Evolutionary conservation across 31 red algal genomes (phyloP).

Genomic region (Bonnemaisonia californica): DNA sequence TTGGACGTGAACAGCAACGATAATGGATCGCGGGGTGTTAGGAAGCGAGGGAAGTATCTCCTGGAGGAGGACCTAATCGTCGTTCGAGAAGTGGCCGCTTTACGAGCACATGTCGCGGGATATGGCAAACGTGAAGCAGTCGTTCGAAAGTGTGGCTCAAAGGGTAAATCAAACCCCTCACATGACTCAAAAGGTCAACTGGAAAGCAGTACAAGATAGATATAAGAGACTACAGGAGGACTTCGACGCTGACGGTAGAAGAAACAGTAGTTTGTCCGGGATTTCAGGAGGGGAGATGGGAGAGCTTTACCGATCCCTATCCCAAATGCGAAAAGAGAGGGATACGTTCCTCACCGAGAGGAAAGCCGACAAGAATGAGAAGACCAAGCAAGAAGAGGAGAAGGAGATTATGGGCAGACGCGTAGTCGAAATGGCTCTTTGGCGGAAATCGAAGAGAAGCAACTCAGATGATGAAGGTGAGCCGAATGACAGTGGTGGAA

Average conservation of each 20-base stretch:
- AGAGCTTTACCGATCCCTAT: conserved; percentile 8
- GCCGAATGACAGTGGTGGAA: neutral
- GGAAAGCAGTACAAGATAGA: neutral
- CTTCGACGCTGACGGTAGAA: neutral
- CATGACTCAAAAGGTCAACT: too few species aligned
- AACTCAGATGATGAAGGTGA: neutral
- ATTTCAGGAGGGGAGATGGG: neutral
- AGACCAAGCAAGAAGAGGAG: too few species aligned
- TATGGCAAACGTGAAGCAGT: too few species aligned
- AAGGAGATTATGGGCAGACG: neutral
- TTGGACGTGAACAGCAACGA: too few species aligned
- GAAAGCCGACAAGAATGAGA: too few species aligned
- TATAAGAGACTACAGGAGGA: neutral
- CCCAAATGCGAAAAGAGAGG: neutral
- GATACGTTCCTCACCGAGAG: too few species aligned
- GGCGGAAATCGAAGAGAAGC: too few species aligned
- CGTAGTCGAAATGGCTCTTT: conserved; percentile 5
- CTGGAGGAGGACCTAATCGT: neutral
- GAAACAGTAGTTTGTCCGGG: neutral
- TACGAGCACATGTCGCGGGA: too few species aligned
- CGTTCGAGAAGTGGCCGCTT: too few species aligned
- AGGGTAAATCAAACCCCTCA: too few species aligned
- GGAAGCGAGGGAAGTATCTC: neutral
- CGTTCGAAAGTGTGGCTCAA: too few species aligned
- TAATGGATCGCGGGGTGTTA: too few species aligned